Base-by-base conservation (phyloP, 2,329 filamentous ascomycete genomes). In the Aspergillus tubingensis region DNA sequence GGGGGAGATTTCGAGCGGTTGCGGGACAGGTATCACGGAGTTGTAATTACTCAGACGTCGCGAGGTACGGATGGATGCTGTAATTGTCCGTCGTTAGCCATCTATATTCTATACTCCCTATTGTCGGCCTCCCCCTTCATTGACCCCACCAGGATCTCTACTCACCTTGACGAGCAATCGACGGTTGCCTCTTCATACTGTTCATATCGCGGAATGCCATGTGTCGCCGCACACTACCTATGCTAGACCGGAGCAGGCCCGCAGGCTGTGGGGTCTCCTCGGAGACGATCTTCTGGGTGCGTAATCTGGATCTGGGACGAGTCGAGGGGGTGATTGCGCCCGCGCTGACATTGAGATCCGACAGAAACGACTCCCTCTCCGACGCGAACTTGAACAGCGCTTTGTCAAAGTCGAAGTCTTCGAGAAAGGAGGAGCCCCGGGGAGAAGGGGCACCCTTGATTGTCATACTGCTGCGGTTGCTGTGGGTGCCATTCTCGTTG, bases 11-110 rank as follows among this genome's bases (percentile, higher is more conserved):
- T 96, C 91, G 65, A 98, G 86, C 8, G 94, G 94, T 75, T 98
- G 92, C 11, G 95, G 95, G 2, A 88, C 88, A 13, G 95, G 95
- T 57, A 99, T 98, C 55, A 99, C 95, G 1, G 95, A 97, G 76
- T 98, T 98, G 78, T 99, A 99, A 74, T 96, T 96, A 77, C 94
- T 98, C 66, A 98, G 81, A 69, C 95, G 87, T 78, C 88, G 95
- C 39, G 93, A 88, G 5, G 93, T 96, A 68, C 93, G 88, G 64
- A 89, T 83, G 23, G 89, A 91, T 64, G 85, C 85, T 86, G 68
- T 63, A 70, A 59, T 52, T 65, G 61, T 60, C 63, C 66, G 5
- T 23, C 11, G 58, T 70, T 62, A 68, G 60, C 62, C 41, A 47
- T 32, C 6, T 39, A 10, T 17, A 11, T 5, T 19, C 11, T 5